Evolutionary conservation across 2,329 filamentous ascomycete genomes (phyloP), one percentile per base, ranked within the genome.

Genomic region (Cryphonectria nitschkei): DNA sequence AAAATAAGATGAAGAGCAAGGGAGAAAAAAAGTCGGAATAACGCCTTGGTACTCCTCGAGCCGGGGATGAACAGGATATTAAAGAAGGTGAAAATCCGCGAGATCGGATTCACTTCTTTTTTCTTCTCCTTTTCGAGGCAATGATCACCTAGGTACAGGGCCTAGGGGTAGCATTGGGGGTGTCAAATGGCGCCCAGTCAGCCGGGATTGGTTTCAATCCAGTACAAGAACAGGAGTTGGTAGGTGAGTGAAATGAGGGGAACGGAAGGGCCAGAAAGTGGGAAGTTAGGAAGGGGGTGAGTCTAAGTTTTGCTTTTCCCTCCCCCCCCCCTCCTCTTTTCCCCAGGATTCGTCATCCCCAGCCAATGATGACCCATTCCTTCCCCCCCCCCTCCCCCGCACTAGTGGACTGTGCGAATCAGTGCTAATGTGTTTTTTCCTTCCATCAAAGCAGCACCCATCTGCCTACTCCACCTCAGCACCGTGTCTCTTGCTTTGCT

Each of bases 11-110:
- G 46, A 46, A 22, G 16, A n/a, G 19, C 0, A 8, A 32, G 11
- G n/a, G 29, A 56, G 26, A 46, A n/a, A 64, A 4, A 29, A 19
- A 7, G 14, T 26, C n/a, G 26, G 16, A 29, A 46, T 13, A 9
- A 5, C 6, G 13, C 22, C 26, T 22, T 52, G 19, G 29, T 41
- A 32, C 22, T 14, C 37, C n/a, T 22, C 8, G 64, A 54, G 32
- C 29, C 43, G 64, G 64, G 64, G 32, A 32, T 26, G 14, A 22
- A 22, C 46, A 22, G 34, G 26, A n/a, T 50, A 52, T 26, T 68
- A 41, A 68, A 68, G 65, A 64, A 50, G 70, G 70, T 68, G 50
- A 70, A 70, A 72, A 70, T 70, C 64, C 65, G 68, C 70, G 70
- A 72, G 29, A 65, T 34, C 50, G 32, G 46, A 13, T 13, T 58